A percentile compares a stretch with the other conserved stretches of the same genome.
Evolutionary conservation across 176 grass and related monocot genomes (phyloP).

Genomic region (Oryza coarctata): DNA sequence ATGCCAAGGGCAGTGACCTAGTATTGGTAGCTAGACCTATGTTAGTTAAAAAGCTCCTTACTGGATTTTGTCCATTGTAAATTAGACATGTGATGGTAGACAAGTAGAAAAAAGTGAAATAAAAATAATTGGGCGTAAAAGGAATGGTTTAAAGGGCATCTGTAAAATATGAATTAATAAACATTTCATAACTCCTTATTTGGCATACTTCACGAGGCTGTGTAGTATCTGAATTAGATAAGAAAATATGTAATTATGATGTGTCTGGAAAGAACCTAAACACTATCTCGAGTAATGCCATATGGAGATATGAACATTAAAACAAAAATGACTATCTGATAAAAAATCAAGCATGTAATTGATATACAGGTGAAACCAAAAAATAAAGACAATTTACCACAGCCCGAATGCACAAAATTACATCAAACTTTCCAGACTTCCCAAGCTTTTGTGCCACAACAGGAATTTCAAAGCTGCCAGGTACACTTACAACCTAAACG

Average conservation of each 20-base stretch:
- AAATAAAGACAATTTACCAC: slow-evolving; percentile 56
- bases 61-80: neutral
- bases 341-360: neutral
- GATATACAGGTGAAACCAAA: neutral
- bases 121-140: neutral
- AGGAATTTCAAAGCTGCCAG: slow-evolving; percentile 97
- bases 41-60: slow-evolving; percentile 13
- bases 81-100: neutral
- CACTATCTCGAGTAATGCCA: neutral
- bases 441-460: slow-evolving; percentile 84
- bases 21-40: neutral
- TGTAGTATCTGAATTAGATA: neutral
- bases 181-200: slow-evolving; percentile 5
- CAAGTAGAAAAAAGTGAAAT: neutral
- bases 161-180: neutral
- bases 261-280: neutral
- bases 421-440: slow-evolving; percentile 82
- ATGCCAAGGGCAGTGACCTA: neutral
- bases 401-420: slow-evolving; percentile 93
- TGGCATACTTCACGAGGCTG: neutral
- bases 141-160: neutral
- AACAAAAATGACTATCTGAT: neutral
- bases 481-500: slow-evolving; percentile 85
- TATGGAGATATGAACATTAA: neutral
- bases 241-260: neutral